A percentile compares a stretch with the other conserved stretches of the same genome.
These are phyloP conservation scores for Wickerhamiella nectarea DNA, from an alignment of 805 yeast species.

Conservation along the genomic window DNA sequence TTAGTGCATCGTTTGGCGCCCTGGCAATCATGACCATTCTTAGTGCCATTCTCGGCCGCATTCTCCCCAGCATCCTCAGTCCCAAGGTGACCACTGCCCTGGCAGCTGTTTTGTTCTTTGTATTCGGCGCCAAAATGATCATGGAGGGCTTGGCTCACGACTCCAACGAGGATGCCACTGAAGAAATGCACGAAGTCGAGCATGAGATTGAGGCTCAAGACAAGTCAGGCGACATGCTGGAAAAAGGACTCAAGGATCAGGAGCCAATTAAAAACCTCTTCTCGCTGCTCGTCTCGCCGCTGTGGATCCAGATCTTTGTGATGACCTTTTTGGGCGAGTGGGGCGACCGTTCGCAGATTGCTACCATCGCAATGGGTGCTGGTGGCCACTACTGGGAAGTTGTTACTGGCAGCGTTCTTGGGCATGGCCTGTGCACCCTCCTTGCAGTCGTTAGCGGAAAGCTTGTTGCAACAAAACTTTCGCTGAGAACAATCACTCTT, in stretches of 20 bases:
- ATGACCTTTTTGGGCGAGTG: conserved; percentile 97
- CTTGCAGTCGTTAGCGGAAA: conserved; percentile 93
- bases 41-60: conserved; percentile 83
- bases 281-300: conserved; percentile 60
- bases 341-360: conserved; percentile 98
- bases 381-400: conserved; percentile 86
- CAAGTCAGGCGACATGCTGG: conserved; percentile 28
- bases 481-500: conserved; percentile 81
- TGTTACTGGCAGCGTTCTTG: conserved; percentile 75
- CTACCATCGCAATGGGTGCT: conserved; percentile 97
- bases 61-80: conserved; percentile 73
- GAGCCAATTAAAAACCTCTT: conserved; percentile 36
- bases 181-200: conserved; percentile 91
- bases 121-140: conserved; percentile 31
- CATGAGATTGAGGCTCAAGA: conserved; percentile 67
- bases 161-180: conserved; percentile 61
- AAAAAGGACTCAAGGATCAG: conserved; percentile 27
- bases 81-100: conserved; percentile 64
- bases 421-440: conserved; percentile 77
- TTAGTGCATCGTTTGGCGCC: conserved; percentile 74
- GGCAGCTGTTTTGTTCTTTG: conserved; percentile 58
- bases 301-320: conserved; percentile 84
- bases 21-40: conserved; percentile 81
- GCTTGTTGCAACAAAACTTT: conserved; percentile 72
- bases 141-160: conserved; percentile 71